Conservation (phyloP, 2,329 filamentous ascomycete species). For the Fusarium zealandicum region DNA sequence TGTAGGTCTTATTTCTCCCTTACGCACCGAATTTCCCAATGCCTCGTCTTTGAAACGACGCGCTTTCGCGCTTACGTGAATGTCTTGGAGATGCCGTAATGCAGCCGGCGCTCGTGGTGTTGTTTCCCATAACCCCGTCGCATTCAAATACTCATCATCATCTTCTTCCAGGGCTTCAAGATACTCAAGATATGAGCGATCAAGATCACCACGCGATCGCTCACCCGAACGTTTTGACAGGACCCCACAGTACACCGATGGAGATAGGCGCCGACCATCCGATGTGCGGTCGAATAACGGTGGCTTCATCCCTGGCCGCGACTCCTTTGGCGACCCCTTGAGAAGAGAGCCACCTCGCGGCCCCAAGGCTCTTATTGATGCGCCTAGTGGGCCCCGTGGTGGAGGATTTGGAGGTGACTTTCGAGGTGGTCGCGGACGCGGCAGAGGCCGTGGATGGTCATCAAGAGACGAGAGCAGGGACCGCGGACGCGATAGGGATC, state of each 20-base stretch:
- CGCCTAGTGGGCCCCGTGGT: conserved; percentile 71
- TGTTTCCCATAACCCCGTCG: not conserved
- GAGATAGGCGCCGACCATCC: conserved; percentile 74
- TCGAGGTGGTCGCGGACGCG: conserved; percentile 59
- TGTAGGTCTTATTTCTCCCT: conserved; percentile 29
- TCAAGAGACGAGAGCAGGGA: conserved; percentile 68
- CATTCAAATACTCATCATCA: conserved; percentile 16
- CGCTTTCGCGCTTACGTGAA: not conserved
- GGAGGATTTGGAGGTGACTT: conserved; percentile 72
- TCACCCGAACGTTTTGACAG: conserved; percentile 72
- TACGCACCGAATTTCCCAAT: not conserved
- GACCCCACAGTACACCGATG: conserved; percentile 63
- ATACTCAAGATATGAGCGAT: conserved; percentile 66
- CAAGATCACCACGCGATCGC: conserved; percentile 71
- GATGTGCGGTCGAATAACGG: conserved; percentile 64
- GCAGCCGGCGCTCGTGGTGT: not conserved
- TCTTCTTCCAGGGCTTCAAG: conserved; percentile 63
- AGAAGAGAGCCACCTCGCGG: conserved; percentile 79
- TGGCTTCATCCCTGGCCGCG: conserved; percentile 67
- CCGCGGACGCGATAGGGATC: conserved; percentile 65
- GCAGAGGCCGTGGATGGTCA: conserved; percentile 64
- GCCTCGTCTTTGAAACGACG: not conserved
- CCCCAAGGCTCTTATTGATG: conserved; percentile 79
- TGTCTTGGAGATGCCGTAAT: not conserved
- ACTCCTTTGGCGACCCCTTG: conserved; percentile 62